phyloP scores from a whole-genome alignment of 495 filamentous ascomycete genomes.

The Aspergillus ellipticus region DNA sequence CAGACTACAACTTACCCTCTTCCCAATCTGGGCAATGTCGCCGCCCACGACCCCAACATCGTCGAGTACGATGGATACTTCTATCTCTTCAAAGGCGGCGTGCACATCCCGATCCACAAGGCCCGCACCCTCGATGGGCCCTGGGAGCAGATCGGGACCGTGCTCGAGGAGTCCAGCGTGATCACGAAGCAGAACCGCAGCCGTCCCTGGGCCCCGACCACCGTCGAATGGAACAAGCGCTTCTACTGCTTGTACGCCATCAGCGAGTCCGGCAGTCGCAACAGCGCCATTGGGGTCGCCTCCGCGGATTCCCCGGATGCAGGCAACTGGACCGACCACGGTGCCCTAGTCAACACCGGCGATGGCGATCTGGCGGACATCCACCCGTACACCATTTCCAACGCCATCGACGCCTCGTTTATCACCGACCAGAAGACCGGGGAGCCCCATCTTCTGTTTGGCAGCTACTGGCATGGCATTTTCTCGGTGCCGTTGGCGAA shows the following conservation, averaged over 20 bases:
- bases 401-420: slow-evolving; percentile 70
- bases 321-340: slow-evolving; percentile 54
- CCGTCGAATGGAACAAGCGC: slow-evolving; percentile 47
- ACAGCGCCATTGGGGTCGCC: slow-evolving; percentile 69
- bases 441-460: slow-evolving; percentile 59
- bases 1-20: slow-evolving; percentile 30
- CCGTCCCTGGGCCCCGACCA: slow-evolving; percentile 60
- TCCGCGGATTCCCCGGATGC: slow-evolving; percentile 54
- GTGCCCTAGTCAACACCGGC: slow-evolving; percentile 40
- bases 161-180: slow-evolving; percentile 32
- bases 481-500: slow-evolving; percentile 58
- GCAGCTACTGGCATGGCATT: slow-evolving; percentile 70
- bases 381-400: slow-evolving; percentile 53
- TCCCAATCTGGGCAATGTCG: slow-evolving; percentile 34
- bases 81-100: slow-evolving; percentile 40
- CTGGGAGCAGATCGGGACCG: slow-evolving; percentile 38
- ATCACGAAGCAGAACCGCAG: slow-evolving; percentile 34
- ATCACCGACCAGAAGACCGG: slow-evolving; percentile 42
- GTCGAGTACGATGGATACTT: slow-evolving; percentile 28
- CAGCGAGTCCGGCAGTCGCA: slow-evolving; percentile 56
- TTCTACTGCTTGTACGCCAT: slow-evolving; percentile 77
- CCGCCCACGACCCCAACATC: slow-evolving; percentile 40
- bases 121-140: slow-evolving; percentile 36
- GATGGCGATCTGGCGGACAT: slow-evolving; percentile 37
- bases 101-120: slow-evolving; percentile 29